Base-by-base conservation (phyloP, 306 rosid genomes). In the Casuarina glauca region DNA sequence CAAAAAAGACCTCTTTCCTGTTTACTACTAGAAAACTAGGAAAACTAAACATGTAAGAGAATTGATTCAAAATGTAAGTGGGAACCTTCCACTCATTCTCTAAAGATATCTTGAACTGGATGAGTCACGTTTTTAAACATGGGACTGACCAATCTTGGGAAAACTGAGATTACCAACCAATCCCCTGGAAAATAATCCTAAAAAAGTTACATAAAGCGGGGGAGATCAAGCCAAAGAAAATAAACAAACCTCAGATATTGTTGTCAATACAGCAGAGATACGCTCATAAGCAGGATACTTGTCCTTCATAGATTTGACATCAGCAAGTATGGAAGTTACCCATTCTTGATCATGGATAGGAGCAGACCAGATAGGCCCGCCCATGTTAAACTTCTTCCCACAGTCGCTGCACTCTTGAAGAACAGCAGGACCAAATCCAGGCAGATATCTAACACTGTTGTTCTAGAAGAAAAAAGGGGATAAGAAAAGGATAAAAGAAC, bases 291-390 rank as follows among this genome's bases (percentile, higher is more conserved):
- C 97, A 38, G 99, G 99, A 84, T 95, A 93, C 38, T 86, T 72
- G 62, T 90, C 87, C 86, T 85, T 88, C 89, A 85, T 88, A n/a
- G 87, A 87, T 69, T 88, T 90, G 83, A 93, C 93, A 9, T 85
- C 86, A 17, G 89, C 84, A 16, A 95, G 87, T 43, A 90, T 91
- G 81, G 96, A 93, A 78, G 89, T 49, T 53, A 93, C 99, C 98
- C 97, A 93, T 58, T 93, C 98, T 86, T 91, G 98, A 82, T 93
- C 96, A 20, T 95, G 99, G 72, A 95, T 93, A 9, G 98, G 90
- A 80, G 98, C 97, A 79, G 97, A 91, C 98, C 99, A 95, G 80
- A 95, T 89, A 78, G 97, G 97, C 60, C 98, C 99, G 41, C 98
- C 98, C 99, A 95, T 93, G 78, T 87, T 87, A 80, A 88, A 95